These are phyloP conservation scores for Boletus sp. DNA, from an alignment of 768 basidiomycete species.

Conservation along the genomic window DNA sequence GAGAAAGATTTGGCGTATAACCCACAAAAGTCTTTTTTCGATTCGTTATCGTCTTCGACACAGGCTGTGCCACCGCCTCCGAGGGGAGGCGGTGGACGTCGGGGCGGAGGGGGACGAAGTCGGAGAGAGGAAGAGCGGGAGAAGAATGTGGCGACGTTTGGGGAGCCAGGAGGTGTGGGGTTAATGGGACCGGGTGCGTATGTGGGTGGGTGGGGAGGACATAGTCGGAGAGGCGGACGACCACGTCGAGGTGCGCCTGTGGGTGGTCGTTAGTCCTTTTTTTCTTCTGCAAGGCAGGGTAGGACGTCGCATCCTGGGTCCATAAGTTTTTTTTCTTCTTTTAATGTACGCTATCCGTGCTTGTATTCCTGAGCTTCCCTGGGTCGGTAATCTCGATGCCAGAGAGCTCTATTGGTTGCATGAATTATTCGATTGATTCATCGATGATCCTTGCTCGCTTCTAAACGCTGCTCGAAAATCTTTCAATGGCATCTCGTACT, in stretches of 20 bases:
- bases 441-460: neutral
- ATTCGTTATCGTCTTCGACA: slow-evolving; percentile 55
- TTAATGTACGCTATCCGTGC: slow-evolving; percentile 12
- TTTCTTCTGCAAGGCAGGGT: neutral
- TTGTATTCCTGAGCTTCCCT: slow-evolving; percentile 6
- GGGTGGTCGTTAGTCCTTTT: slow-evolving; percentile 20
- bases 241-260: slow-evolving; percentile 33
- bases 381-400: no score
- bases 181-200: slow-evolving; percentile 76
- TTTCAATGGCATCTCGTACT: no score
- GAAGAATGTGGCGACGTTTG: slow-evolving; percentile 83
- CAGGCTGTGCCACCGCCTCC: slow-evolving; percentile 30
- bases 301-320: neutral
- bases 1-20: slow-evolving; percentile 60
- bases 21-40: slow-evolving; percentile 78
- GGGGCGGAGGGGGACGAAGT: slow-evolving; percentile 55
- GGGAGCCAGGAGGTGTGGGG: slow-evolving; percentile 77
- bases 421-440: neutral
- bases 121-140: slow-evolving; percentile 81
- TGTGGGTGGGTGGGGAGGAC: slow-evolving; percentile 75
- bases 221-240: slow-evolving; percentile 49
- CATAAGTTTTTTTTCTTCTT: neutral
- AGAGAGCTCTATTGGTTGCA: neutral
- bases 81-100: slow-evolving; percentile 40
- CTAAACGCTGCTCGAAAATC: neutral